phyloP scores from a whole-genome alignment of 208 protist genomes.

The Leishmania mexicana region DNA sequence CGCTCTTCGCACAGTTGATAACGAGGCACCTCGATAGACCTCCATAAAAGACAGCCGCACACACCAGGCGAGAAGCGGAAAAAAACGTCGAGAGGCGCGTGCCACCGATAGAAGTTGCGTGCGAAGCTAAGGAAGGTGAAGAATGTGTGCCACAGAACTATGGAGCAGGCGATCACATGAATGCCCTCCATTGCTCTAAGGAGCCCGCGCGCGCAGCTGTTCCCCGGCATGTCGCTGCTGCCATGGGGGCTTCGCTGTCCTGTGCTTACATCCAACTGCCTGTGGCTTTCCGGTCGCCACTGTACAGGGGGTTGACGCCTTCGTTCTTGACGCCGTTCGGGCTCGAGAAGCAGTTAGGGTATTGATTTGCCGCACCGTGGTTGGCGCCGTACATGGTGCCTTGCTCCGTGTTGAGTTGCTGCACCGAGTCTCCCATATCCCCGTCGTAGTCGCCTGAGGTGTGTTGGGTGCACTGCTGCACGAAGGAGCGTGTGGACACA shows the following conservation, averaged over 20 bases:
- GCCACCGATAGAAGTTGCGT: background rate
- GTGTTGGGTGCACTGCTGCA: background rate
- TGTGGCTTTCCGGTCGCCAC: background rate
- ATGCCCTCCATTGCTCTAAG: background rate
- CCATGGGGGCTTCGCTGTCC: background rate
- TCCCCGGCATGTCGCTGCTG: background rate
- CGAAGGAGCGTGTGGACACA: conserved; percentile 38
- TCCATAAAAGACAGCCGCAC: background rate
- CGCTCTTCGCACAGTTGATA: background rate
- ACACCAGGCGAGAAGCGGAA: background rate
- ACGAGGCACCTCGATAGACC: background rate
- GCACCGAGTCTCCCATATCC: background rate
- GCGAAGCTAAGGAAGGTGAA: background rate
- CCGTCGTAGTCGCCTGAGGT: background rate
- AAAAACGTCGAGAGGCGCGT: background rate
- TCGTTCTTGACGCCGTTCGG: background rate
- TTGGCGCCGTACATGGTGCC: conserved; percentile 6
- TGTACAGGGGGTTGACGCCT: background rate
- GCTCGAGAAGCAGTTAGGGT: background rate
- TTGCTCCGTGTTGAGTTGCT: background rate
- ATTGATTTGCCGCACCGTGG: background rate
- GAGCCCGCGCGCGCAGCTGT: background rate
- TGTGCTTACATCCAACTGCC: conserved; percentile 16
- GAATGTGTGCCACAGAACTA: background rate
- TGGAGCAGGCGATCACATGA: background rate